Evolutionary conservation across 176 grass and related monocot species (phyloP).

Genomic region (Juncus effusus): DNA sequence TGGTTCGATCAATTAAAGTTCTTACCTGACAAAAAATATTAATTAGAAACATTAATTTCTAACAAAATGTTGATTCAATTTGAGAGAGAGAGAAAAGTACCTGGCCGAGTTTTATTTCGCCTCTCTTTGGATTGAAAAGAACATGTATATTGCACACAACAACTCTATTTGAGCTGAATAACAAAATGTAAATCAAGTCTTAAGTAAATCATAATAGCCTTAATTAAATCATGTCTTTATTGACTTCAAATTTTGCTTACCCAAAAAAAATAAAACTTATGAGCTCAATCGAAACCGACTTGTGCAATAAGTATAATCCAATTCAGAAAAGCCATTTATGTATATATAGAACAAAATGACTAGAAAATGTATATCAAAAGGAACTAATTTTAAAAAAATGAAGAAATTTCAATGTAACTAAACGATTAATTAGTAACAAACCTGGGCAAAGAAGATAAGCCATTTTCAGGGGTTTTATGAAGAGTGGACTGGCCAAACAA

Average conservation of each 20-base stretch:
- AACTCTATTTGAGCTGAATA: constrained; percentile 46
- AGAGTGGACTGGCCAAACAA: no score
- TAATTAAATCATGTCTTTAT: not conserved
- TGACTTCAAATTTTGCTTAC: no score
- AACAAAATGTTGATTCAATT: not conserved
- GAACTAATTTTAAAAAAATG: not conserved
- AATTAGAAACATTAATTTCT: not conserved
- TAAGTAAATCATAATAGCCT: not conserved
- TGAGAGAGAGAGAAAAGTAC: constrained; percentile 23
- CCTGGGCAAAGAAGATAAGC: constrained; percentile 26
- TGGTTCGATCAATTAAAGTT: constrained; percentile 50
- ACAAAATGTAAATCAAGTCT: constrained; percentile 14
- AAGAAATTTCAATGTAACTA: constrained; percentile 45
- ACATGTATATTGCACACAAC: constrained; percentile 88
- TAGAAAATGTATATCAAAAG: no score
- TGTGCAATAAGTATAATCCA: no score
- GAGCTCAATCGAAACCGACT: no score
- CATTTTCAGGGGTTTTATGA: constrained; percentile 27
- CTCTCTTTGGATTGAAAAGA: constrained; percentile 96
- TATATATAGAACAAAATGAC: no score
- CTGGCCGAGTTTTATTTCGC: constrained; percentile 95
- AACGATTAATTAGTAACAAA: not conserved
- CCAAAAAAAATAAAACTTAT: no score
- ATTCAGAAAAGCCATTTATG: no score
- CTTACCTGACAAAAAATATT: constrained; percentile 52